A percentile compares a stretch with the other conserved stretches of the same genome.
Evolutionary conservation across 495 filamentous ascomycete species (phyloP).

Genomic region (Hypoxylon intermedium): DNA sequence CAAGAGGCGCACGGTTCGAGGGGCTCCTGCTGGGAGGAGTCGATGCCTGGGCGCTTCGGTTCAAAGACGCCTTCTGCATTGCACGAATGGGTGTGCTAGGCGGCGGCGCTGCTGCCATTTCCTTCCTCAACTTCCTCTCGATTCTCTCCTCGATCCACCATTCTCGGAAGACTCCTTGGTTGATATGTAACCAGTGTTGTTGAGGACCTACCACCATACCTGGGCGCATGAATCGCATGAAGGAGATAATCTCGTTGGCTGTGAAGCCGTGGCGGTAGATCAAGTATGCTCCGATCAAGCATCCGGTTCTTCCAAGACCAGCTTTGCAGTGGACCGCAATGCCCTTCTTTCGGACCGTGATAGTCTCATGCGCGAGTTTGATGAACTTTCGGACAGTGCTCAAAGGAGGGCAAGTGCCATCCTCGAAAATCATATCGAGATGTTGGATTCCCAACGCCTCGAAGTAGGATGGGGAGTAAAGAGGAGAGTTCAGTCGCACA

Average conservation of each 20-base stretch:
- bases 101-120: constrained; percentile 61
- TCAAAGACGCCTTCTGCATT: constrained; percentile 60
- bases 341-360: constrained; percentile 81
- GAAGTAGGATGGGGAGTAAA: constrained; percentile 95
- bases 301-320: constrained; percentile 93
- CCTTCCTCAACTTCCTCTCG: constrained; percentile 61
- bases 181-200: constrained; percentile 98
- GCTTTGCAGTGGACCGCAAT: constrained; percentile 99
- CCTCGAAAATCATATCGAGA: constrained; percentile 99
- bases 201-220: constrained; percentile 99
- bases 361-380: constrained; percentile 91
- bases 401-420: constrained; percentile 92
- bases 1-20: constrained; percentile 79
- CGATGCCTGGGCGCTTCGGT: constrained; percentile 67
- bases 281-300: constrained; percentile 94
- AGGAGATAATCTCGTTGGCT: constrained; percentile 96
- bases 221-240: constrained; percentile 99
- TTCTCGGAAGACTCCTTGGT: constrained; percentile 93
- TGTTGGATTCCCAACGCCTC: constrained; percentile 93
- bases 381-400: constrained; percentile 90
- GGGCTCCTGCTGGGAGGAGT: constrained; percentile 83
- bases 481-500: constrained; percentile 91
- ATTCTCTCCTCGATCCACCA: constrained; percentile 96
- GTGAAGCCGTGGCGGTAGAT: constrained; percentile 99
- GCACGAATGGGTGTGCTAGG: constrained; percentile 80